phyloP scores from a whole-genome alignment of 2,329 filamentous ascomycete species.

The Stachybotrys chlorohalonatus region DNA sequence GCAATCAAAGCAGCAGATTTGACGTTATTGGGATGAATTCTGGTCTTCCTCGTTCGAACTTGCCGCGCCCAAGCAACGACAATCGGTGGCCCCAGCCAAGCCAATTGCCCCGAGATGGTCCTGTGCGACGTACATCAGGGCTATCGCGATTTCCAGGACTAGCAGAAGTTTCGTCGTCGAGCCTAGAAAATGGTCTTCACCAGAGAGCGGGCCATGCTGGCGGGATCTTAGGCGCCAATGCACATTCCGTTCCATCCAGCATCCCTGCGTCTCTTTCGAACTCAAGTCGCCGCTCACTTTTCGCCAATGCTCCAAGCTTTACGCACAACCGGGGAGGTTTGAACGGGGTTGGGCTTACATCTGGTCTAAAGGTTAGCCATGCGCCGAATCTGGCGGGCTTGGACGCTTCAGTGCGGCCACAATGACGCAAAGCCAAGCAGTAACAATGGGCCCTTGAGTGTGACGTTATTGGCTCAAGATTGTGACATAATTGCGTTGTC shows the following conservation, averaged over 20 bases:
- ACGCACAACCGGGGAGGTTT: conserved; percentile 10
- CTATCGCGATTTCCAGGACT: not conserved
- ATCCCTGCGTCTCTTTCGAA: conserved; percentile 5
- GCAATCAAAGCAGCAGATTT: not conserved
- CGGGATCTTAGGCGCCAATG: no score
- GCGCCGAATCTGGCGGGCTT: conserved; percentile 9
- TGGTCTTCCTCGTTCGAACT: conserved; percentile 5
- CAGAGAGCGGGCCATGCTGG: conserved; percentile 3
- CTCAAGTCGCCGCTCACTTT: conserved; percentile 3
- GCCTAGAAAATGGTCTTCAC: conserved; percentile 4
- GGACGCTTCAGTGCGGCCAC: conserved; percentile 5
- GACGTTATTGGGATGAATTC: conserved; percentile 7
- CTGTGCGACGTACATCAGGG: not conserved
- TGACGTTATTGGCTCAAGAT: no score
- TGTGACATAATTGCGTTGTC: no score
- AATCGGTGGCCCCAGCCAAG: conserved; percentile 8
- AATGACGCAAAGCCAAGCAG: conserved; percentile 2
- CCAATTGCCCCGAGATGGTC: not conserved
- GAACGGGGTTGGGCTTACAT: conserved; percentile 17
- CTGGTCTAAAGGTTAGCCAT: conserved; percentile 20
- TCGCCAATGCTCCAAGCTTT: conserved; percentile 8
- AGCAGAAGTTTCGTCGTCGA: conserved; percentile 6
- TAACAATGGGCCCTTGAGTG: no score
- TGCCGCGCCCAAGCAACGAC: conserved; percentile 5
- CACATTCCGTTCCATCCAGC: not conserved